phyloP scores from a whole-genome alignment of 2,329 filamentous ascomycete genomes.

The Beauveria medogensis region DNA sequence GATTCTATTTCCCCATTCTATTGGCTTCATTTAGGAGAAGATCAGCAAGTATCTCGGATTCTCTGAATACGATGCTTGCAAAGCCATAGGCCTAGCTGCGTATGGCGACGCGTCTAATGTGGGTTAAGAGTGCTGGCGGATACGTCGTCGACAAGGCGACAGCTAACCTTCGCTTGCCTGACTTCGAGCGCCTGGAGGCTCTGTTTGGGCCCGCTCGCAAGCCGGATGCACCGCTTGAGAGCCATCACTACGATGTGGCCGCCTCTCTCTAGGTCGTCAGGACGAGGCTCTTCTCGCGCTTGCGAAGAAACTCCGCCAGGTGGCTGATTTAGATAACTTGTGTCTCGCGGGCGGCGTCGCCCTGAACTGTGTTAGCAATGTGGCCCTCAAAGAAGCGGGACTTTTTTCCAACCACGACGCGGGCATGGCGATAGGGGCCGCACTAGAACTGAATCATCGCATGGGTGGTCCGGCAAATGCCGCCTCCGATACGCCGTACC shows the following conservation, averaged over 20 bases:
- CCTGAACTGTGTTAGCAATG: too few relatives aligned
- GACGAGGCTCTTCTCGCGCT: not conserved
- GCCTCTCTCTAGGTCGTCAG: not conserved
- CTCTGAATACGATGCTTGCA: slow-evolving; percentile 2
- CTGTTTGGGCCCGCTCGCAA: slow-evolving; percentile 1
- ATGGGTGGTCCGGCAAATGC: too few relatives aligned
- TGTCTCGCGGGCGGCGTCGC: too few relatives aligned
- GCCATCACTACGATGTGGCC: slow-evolving; percentile 1
- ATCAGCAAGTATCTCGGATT: slow-evolving; percentile 4
- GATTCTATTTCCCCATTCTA: not conserved
- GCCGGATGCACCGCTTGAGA: not conserved
- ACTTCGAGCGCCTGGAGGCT: not conserved
- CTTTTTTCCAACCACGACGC: too few relatives aligned
- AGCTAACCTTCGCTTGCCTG: not conserved
- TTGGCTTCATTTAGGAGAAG: slow-evolving; percentile 3
- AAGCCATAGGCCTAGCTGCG: not conserved
- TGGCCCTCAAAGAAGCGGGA: too few relatives aligned
- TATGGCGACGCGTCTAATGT: not conserved
- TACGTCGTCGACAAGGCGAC: not conserved
- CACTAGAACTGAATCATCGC: too few relatives aligned
- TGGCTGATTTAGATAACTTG: too few relatives aligned
- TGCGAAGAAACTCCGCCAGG: not conserved
- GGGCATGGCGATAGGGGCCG: too few relatives aligned
- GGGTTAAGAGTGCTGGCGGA: not conserved
- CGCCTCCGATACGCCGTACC: too few relatives aligned